These are phyloP conservation scores for Bipolaris oryzae DNA, from an alignment of 2,329 filamentous ascomycete genomes.

Conservation along the genomic window DNA sequence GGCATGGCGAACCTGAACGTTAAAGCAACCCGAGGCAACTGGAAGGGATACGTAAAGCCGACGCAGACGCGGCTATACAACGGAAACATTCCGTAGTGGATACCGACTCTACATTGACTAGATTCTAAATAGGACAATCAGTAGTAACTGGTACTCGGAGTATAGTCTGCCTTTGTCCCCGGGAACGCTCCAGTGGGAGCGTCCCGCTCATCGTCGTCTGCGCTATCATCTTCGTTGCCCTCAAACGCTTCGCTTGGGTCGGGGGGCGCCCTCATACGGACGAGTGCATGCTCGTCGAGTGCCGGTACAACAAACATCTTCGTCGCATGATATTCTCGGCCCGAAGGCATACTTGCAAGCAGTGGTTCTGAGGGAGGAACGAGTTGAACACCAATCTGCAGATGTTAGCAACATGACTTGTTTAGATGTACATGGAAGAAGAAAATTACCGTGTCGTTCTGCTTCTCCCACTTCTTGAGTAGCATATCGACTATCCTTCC, in stretches of 20 bases:
- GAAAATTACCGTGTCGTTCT: constrained; percentile 82
- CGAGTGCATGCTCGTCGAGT: constrained; percentile 68
- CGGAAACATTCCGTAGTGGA: not conserved
- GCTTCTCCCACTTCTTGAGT: constrained; percentile 85
- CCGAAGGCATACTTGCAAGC: constrained; percentile 80
- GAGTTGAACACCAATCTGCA: constrained; percentile 76
- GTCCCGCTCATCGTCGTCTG: constrained; percentile 42
- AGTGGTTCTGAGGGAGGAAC: constrained; percentile 75
- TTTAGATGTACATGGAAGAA: not conserved
- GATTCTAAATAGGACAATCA: constrained; percentile 19
- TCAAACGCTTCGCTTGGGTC: constrained; percentile 54
- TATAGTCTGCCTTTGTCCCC: constrained; percentile 42
- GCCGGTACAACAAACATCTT: constrained; percentile 70
- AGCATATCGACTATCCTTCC: constrained; percentile 84
- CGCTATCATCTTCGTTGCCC: constrained; percentile 46
- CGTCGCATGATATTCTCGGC: constrained; percentile 80
- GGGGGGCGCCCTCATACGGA: constrained; percentile 63
- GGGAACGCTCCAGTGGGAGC: constrained; percentile 46
- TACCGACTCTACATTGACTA: not conserved
- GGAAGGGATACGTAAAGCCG: not conserved
- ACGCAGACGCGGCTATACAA: no score
- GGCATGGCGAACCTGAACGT: not conserved
- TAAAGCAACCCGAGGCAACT: no score
- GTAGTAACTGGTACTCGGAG: constrained; percentile 39
- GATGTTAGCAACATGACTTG: not conserved